A percentile compares a stretch with the other conserved stretches of the same genome.
Conservation (phyloP, 805 yeast species). For the Candida loeiensis region DNA sequence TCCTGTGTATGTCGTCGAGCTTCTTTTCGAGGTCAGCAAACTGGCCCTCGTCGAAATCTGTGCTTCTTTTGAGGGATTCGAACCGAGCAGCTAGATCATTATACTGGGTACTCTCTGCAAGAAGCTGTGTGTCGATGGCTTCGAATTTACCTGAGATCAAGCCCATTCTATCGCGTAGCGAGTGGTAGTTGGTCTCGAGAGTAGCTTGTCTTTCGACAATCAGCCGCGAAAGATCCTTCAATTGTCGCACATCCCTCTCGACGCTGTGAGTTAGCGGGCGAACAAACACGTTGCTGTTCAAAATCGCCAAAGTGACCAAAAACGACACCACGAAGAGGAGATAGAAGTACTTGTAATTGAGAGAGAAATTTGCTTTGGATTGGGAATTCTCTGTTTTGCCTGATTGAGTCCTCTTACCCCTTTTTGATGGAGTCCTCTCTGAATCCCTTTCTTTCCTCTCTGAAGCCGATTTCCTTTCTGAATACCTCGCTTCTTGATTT, state of each 20-base stretch:
- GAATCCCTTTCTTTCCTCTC: background rate
- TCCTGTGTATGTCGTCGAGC: slow-evolving; percentile 13
- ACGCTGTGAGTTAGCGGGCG: background rate
- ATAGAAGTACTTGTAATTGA: background rate
- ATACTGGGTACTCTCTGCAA: background rate
- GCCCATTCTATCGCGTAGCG: background rate
- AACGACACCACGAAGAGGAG: background rate
- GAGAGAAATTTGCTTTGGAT: background rate
- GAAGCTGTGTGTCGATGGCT: slow-evolving; percentile 13
- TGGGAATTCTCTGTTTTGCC: background rate
- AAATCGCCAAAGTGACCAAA: background rate
- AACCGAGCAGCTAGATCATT: slow-evolving; percentile 8
- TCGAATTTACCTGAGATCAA: slow-evolving; percentile 17
- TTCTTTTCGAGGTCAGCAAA: slow-evolving; percentile 17
- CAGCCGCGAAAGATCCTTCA: background rate
- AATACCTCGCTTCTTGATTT: background rate
- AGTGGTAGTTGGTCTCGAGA: background rate
- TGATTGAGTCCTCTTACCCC: no score
- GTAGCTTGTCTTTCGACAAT: background rate
- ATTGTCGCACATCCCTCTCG: background rate
- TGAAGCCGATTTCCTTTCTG: no score
- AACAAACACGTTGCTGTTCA: background rate
- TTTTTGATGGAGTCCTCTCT: no score
- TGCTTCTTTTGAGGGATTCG: slow-evolving; percentile 13
- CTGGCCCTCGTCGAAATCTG: slow-evolving; percentile 8